Conservation (phyloP, 345 rosid genomes). For the Eucalyptus caleyi region DNA sequence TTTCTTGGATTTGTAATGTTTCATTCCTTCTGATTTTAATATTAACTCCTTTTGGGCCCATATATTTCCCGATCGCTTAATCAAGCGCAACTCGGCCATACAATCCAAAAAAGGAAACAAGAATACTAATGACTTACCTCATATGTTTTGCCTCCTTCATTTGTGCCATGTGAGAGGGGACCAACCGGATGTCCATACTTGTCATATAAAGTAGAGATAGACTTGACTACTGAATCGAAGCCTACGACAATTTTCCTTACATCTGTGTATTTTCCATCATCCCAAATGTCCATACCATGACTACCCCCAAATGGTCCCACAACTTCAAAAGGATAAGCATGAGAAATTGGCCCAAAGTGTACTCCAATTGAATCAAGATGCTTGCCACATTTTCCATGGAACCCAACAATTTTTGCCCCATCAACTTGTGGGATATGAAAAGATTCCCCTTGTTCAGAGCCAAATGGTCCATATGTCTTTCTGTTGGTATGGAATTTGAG, state of each 20-base stretch:
- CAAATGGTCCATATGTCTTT: neutral
- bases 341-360: neutral
- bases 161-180: neutral
- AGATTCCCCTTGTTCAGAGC: neutral
- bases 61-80: neutral
- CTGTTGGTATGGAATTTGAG: neutral
- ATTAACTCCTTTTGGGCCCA: neutral
- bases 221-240: neutral
- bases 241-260: neutral
- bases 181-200: neutral
- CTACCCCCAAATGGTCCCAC: neutral
- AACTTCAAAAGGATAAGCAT: neutral
- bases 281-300: neutral
- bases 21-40: neutral
- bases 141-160: neutral
- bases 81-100: neutral
- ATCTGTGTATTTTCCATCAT: neutral
- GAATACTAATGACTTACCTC: neutral
- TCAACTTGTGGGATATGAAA: neutral
- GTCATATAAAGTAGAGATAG: neutral
- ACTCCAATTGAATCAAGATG: neutral
- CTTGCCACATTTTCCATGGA: neutral
- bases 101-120: neutral
- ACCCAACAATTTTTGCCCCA: neutral
- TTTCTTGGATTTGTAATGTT: neutral